Conservation (phyloP, 2,329 filamentous ascomycete genomes). For the Incumbomyces lentus region DNA sequence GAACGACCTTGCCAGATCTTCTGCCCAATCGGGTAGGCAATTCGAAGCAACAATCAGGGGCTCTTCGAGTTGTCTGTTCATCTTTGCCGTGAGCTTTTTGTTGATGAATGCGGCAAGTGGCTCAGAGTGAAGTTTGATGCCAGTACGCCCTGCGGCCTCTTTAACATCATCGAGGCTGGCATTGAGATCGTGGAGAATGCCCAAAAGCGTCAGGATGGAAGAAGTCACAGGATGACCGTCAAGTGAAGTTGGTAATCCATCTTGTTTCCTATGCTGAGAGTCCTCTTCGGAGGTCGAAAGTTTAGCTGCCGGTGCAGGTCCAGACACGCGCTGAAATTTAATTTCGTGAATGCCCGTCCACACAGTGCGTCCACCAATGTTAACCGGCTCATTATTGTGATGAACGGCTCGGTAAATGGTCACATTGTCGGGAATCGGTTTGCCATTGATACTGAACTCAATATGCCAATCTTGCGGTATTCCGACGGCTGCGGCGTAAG, state of each 20-base stretch:
- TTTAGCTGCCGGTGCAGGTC: conserved; percentile 56
- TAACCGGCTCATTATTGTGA: conserved; percentile 49
- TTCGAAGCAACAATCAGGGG: conserved; percentile 94
- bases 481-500: conserved; percentile 74
- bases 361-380: conserved; percentile 61
- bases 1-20: conserved; percentile 85
- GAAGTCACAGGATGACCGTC: conserved; percentile 75
- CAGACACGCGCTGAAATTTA: conserved; percentile 77
- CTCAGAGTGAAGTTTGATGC: conserved; percentile 62
- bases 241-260: conserved; percentile 60
- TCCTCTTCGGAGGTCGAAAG: conserved; percentile 40
- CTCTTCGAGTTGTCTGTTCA: conserved; percentile 93
- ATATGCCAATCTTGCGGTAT: conserved; percentile 93
- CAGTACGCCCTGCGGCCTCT: conserved; percentile 45
- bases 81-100: conserved; percentile 92
- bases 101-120: conserved; percentile 93
- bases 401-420: conserved; percentile 95
- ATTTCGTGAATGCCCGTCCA: conserved; percentile 88
- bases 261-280: conserved; percentile 42
- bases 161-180: conserved; percentile 86
- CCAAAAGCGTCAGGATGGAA: conserved; percentile 76
- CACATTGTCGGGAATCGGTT: conserved; percentile 77
- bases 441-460: conserved; percentile 79
- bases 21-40: conserved; percentile 89
- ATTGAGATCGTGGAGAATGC: conserved; percentile 86